Evolutionary conservation across 805 yeast genomes (phyloP), one percentile per base, ranked within the genome.

Genomic region (Starmerella sp.): DNA sequence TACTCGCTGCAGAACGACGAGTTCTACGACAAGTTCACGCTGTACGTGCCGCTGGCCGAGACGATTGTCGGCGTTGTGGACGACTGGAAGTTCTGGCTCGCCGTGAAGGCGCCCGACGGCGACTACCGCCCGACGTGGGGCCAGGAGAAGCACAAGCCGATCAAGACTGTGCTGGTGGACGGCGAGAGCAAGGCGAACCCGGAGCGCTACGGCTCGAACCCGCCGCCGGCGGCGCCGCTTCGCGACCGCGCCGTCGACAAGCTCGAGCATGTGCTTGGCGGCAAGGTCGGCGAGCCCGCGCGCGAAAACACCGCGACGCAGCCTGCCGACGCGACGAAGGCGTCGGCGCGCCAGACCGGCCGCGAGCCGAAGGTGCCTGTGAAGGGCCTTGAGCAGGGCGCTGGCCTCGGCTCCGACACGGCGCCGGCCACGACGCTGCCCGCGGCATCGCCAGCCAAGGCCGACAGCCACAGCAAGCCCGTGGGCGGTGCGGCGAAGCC

Each of bases 41-140:
- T 81, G 60, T 77, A 77, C 56, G 77, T 83, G 46, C 93, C 93
- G 17, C 73, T 76, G 51, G 86, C 81, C 39, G 84, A 81, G 62
- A 68, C 69, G 28, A 69, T 77, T 34, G 75, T 83, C 34, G 78
- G 79, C 52, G 62, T 66, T 8, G 71, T 77, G 52, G 86, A 82
- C 60, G 73, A 70, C 55, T 60, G 61, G 64, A 54, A 65, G 55
- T 67, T 66, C 62, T 62, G 63, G 52, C 56, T 47, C 36, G 42
- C 41, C 28, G 50, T 53, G 35, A 43, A 42, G 38, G 60, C 49
- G 42, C 54, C 34, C 14, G 45, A 28, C 51, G 29, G 49, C 54
- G 62, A 41, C 62, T 39, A 53, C 44, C 29, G 41, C 32, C 53
- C 37, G 17, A 35, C 43, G 42, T 34, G 53, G 39, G 50, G 45